These are phyloP conservation scores for Clausena lansium DNA, from an alignment of 345 rosid species.

Conservation along the genomic window DNA sequence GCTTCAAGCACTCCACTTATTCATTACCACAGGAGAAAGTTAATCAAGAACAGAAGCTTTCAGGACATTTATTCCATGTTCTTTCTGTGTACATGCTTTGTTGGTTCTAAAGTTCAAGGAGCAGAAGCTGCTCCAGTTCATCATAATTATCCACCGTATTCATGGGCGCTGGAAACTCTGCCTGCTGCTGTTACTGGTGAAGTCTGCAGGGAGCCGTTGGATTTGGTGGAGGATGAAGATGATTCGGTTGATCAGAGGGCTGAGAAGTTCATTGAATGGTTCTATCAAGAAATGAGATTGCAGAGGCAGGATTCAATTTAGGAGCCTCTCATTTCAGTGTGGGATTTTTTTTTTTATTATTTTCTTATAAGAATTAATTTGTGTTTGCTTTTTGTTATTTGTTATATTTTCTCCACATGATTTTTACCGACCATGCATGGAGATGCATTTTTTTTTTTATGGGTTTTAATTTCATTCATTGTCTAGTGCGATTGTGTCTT, in stretches of 20 bases:
- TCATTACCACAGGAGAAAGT: background rate
- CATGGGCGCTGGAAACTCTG: constrained; percentile 27
- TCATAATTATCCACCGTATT: background rate
- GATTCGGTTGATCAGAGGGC: constrained; percentile 74
- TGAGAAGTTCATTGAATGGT: constrained; percentile 63
- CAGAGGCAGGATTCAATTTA: constrained; percentile 44
- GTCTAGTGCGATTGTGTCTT: background rate
- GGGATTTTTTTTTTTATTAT: background rate
- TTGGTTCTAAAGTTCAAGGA: constrained; percentile 20
- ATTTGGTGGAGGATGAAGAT: constrained; percentile 24
- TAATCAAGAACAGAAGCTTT: constrained; percentile 2
- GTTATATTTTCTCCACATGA: background rate
- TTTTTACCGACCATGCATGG: background rate
- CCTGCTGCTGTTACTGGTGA: constrained; percentile 18
- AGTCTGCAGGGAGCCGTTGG: constrained; percentile 6
- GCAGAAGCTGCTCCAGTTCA: constrained; percentile 14
- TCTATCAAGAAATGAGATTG: constrained; percentile 65
- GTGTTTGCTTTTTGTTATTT: background rate
- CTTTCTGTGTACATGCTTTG: constrained; percentile 42
- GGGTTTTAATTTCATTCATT: background rate
- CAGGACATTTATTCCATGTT: constrained; percentile 19
- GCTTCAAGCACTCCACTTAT: constrained; percentile 42
- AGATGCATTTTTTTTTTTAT: background rate
- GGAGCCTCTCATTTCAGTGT: background rate
- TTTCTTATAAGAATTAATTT: too few relatives aligned